These are phyloP conservation scores for Plasmodium relictum DNA, from an alignment of 169 alveolate species.

Conservation along the genomic window DNA sequence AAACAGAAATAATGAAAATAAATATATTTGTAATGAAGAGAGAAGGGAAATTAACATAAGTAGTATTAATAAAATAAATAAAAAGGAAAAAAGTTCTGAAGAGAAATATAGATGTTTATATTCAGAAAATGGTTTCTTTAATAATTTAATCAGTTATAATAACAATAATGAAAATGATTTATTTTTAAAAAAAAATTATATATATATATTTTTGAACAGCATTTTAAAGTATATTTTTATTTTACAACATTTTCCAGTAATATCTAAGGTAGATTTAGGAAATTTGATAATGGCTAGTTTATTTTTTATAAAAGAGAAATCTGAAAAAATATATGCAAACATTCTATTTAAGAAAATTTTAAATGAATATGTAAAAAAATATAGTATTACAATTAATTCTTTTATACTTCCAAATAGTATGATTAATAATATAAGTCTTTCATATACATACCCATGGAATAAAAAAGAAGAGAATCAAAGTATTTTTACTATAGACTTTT, in stretches of 20 bases:
- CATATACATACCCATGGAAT: neutral
- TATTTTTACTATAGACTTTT: slow-evolving; percentile 32
- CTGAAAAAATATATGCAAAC: slow-evolving; percentile 14
- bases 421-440: neutral
- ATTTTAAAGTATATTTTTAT: slow-evolving; percentile 27
- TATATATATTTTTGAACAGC: slow-evolving; percentile 26
- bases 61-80: neutral
- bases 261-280: slow-evolving; percentile 19
- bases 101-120: neutral
- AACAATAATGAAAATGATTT: neutral
- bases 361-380: slow-evolving; percentile 20
- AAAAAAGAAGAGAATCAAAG: neutral
- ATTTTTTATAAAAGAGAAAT: slow-evolving; percentile 45
- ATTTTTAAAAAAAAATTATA: slow-evolving; percentile 12
- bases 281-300: slow-evolving; percentile 37
- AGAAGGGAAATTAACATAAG: neutral
- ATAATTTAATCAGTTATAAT: neutral
- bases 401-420: slow-evolving; percentile 11
- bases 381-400: neutral
- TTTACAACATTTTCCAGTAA: slow-evolving; percentile 16
- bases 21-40: neutral
- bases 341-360: slow-evolving; percentile 15
- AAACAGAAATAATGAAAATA: neutral
- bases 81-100: neutral
- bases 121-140: neutral